These are phyloP conservation scores for Apophysomyces ossiformis DNA, from an alignment of 371 early-diverging fungal genomes.

Conservation along the genomic window DNA sequence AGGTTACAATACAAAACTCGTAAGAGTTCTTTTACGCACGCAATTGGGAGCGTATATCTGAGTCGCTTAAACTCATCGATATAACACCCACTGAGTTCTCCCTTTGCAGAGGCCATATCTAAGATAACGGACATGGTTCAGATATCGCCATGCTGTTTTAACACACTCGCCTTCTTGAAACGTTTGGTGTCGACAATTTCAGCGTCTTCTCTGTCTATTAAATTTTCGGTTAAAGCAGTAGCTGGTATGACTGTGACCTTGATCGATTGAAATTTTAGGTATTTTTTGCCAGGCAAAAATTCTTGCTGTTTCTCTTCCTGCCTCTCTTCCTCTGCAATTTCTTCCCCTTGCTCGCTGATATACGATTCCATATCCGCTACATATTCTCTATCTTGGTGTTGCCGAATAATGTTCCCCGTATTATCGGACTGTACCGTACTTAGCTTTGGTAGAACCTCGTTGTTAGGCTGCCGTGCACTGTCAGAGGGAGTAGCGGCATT, in stretches of 20 bases:
- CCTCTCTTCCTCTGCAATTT: neutral
- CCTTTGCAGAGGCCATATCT: constrained; percentile 3
- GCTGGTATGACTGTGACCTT: neutral
- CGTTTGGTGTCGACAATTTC: neutral
- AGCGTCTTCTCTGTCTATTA: neutral
- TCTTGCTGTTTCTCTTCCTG: neutral
- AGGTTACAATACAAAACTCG: neutral
- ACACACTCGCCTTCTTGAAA: neutral
- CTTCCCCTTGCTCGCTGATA: neutral
- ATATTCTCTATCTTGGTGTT: too few species aligned
- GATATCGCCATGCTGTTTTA: neutral
- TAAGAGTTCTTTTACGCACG: neutral
- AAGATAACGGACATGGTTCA: neutral
- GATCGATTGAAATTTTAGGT: neutral
- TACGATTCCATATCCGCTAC: too few species aligned
- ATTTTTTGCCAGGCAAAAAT: neutral
- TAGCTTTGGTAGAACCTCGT: too few species aligned
- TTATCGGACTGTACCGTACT: too few species aligned
- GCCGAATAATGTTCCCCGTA: too few species aligned
- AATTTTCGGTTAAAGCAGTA: neutral
- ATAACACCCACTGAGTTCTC: neutral
- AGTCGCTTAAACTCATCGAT: neutral
- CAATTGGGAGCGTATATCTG: neutral
- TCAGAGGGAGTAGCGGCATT: too few species aligned
- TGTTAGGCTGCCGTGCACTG: too few species aligned